Evolutionary conservation across 495 filamentous ascomycete species (phyloP).

Genomic region (Penicillium waksmanii): DNA sequence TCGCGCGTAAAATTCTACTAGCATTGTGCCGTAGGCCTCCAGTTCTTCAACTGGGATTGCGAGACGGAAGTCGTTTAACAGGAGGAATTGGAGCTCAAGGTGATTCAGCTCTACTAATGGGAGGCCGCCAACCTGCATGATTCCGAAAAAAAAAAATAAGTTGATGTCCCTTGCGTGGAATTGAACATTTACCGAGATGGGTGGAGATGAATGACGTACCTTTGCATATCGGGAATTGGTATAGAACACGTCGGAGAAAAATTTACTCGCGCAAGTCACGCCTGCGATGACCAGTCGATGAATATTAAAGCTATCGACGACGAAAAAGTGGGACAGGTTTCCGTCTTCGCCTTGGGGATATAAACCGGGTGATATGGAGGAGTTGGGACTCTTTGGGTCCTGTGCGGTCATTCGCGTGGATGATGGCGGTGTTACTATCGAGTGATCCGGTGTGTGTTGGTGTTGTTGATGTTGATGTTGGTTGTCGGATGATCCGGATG

Average conservation of each 20-base stretch:
- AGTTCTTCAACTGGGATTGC: slow-evolving; percentile 93
- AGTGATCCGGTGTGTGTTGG: slow-evolving; percentile 22
- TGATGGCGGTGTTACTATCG: slow-evolving; percentile 43
- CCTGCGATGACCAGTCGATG: slow-evolving; percentile 96
- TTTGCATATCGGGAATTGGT: slow-evolving; percentile 99
- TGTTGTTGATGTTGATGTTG: slow-evolving; percentile 16
- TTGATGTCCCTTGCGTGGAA: not conserved
- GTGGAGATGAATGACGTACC: slow-evolving; percentile 55
- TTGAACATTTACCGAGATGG: slow-evolving; percentile 3
- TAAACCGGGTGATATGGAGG: slow-evolving; percentile 39
- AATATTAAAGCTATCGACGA: slow-evolving; percentile 99
- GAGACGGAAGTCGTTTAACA: slow-evolving; percentile 96
- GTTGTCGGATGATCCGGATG: slow-evolving; percentile 14
- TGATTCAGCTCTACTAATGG: slow-evolving; percentile 98
- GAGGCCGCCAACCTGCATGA: slow-evolving; percentile 82
- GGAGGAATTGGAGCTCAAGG: slow-evolving; percentile 92
- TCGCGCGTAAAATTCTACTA: slow-evolving; percentile 96
- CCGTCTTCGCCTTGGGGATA: slow-evolving; percentile 56
- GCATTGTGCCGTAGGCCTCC: slow-evolving; percentile 97
- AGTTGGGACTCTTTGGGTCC: slow-evolving; percentile 36
- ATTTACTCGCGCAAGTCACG: slow-evolving; percentile 98
- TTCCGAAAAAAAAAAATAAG: slow-evolving; percentile 8
- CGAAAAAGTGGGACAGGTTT: slow-evolving; percentile 80
- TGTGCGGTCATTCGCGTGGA: slow-evolving; percentile 39
- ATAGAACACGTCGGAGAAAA: slow-evolving; percentile 99